These are phyloP conservation scores for Phytopythium delawarense DNA, from an alignment of 352 stramenopile species.

Conservation along the genomic window DNA sequence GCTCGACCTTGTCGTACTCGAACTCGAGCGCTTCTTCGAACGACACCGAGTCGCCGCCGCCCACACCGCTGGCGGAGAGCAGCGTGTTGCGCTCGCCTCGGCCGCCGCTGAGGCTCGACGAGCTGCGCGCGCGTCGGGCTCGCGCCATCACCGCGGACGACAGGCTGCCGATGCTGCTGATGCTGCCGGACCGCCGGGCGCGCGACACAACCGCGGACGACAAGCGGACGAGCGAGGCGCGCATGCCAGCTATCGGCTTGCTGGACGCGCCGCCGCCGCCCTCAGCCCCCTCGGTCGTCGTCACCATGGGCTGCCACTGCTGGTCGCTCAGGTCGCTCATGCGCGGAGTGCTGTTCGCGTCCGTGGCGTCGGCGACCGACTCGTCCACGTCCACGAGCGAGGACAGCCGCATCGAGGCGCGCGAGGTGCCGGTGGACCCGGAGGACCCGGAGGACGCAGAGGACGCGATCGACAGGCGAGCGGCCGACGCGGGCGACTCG, in stretches of 20 bases:
- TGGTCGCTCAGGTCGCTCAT: constrained; percentile 19
- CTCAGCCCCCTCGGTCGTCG: constrained; percentile 9
- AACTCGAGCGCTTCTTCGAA: constrained; percentile 84
- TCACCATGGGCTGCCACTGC: constrained; percentile 26
- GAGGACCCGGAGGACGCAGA: constrained; percentile 3
- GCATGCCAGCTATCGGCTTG: constrained; percentile 1
- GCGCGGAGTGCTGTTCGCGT: not conserved
- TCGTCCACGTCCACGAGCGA: constrained; percentile 7
- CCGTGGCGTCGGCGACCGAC: not conserved
- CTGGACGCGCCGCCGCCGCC: not conserved
- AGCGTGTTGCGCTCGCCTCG: constrained; percentile 4
- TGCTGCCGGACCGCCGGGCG: constrained; percentile 24
- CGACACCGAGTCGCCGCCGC: constrained; percentile 7
- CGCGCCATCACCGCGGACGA: constrained; percentile 5
- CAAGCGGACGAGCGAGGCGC: constrained; percentile 21
- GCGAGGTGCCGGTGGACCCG: constrained; percentile 3
- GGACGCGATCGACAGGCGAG: constrained; percentile 3
- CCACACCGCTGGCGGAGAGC: not conserved
- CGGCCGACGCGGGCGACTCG: constrained; percentile 2
- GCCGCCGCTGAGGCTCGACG: constrained; percentile 5
- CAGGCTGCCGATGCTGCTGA: constrained; percentile 13
- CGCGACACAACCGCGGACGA: constrained; percentile 10
- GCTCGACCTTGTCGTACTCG: constrained; percentile 90
- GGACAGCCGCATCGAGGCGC: constrained; percentile 6
- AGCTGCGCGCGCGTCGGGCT: constrained; percentile 4